phyloP scores from a whole-genome alignment of 345 rosid species.

The Sisymbrium altissimum region DNA sequence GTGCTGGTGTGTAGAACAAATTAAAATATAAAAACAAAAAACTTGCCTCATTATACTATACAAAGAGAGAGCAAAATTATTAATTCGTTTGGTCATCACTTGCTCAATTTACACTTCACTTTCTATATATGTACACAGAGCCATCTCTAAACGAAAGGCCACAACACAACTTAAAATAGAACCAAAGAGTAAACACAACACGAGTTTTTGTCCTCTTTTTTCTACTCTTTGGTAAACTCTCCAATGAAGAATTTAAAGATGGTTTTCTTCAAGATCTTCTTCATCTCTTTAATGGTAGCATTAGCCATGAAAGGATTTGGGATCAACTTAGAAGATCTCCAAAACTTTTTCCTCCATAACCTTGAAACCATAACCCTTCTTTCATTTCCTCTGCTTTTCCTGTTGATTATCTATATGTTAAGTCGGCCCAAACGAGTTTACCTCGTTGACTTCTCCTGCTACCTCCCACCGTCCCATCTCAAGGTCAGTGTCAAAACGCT shows the following conservation, averaged over 20 bases:
- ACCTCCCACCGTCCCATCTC: constrained; percentile 64
- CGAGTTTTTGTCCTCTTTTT: constrained; percentile 1
- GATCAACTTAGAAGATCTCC: constrained; percentile 51
- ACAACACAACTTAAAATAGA: constrained; percentile 23
- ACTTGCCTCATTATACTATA: background rate
- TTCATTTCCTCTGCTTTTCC: constrained; percentile 47
- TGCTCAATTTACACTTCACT: constrained; percentile 9
- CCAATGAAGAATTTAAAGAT: constrained; percentile 25
- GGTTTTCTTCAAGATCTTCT: constrained; percentile 50
- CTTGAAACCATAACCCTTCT: constrained; percentile 48
- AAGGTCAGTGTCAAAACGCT: constrained; percentile 51
- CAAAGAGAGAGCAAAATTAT: background rate
- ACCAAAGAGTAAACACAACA: constrained; percentile 25
- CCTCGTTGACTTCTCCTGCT: constrained; percentile 70
- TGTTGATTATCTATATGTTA: constrained; percentile 56
- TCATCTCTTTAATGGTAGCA: constrained; percentile 55
- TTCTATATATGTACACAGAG: constrained; percentile 26
- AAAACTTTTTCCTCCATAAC: constrained; percentile 51
- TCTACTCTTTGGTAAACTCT: constrained; percentile 1
- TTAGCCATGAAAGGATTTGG: constrained; percentile 49
- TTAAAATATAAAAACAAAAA: background rate
- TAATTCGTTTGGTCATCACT: constrained; percentile 9
- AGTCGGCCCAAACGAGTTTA: constrained; percentile 67
- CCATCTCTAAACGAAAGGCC: constrained; percentile 1
- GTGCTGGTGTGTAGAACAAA: background rate